These are phyloP conservation scores for Aspergillus jensenii DNA, from an alignment of 2,329 filamentous ascomycete species.

Conservation along the genomic window DNA sequence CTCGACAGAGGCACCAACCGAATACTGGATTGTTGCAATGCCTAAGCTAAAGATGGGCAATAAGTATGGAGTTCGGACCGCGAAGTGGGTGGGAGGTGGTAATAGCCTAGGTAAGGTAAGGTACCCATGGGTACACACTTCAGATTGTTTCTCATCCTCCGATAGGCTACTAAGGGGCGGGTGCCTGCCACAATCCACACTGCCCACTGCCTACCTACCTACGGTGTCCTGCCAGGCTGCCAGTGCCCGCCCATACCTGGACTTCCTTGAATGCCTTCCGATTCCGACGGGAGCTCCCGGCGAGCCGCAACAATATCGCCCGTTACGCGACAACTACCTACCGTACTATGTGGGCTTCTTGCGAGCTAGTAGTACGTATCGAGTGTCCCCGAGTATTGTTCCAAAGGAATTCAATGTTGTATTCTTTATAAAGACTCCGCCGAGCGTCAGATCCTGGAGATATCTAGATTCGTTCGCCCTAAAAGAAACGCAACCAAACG, in stretches of 20 bases:
- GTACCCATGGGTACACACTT: too few relatives aligned
- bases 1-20: slow-evolving; percentile 1
- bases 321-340: background rate
- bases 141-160: background rate
- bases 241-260: too few relatives aligned
- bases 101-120: too few relatives aligned
- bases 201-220: too few relatives aligned
- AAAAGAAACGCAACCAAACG: slow-evolving; percentile 8
- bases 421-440: background rate
- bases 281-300: too few relatives aligned
- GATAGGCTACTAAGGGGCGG: background rate
- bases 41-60: background rate
- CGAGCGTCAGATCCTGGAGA: background rate
- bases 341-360: background rate
- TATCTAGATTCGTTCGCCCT: background rate
- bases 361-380: background rate
- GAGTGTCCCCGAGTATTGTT: background rate
- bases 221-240: too few relatives aligned
- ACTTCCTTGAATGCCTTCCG: too few relatives aligned
- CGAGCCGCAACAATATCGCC: too few relatives aligned
- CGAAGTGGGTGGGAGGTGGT: too few relatives aligned
- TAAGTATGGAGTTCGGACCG: background rate
- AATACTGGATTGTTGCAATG: slow-evolving; percentile 3
- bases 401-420: background rate
- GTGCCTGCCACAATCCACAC: background rate